These are phyloP conservation scores for Pleurotus ostreatus DNA, from an alignment of 768 basidiomycete genomes.

Conservation along the genomic window DNA sequence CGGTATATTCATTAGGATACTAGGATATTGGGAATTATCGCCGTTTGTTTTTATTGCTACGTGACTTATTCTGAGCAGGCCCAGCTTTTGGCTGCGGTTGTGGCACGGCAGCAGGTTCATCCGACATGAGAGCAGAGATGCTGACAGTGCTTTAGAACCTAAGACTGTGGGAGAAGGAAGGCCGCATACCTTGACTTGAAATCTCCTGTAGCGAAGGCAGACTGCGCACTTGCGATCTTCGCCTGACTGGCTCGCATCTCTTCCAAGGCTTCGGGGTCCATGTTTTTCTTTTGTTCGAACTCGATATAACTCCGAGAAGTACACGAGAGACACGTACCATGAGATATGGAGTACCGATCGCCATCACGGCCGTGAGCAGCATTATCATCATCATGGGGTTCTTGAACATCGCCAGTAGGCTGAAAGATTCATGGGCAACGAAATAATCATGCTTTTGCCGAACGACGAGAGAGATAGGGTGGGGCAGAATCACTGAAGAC, in stretches of 20 bases:
- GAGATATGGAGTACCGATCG: slow-evolving; percentile 71
- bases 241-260: slow-evolving; percentile 62
- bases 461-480: slow-evolving; percentile 57
- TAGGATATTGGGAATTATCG: not conserved
- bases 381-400: slow-evolving; percentile 86
- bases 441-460: slow-evolving; percentile 61
- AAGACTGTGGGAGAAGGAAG: not conserved
- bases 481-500: slow-evolving; percentile 48
- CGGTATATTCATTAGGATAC: not conserved
- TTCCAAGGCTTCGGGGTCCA: slow-evolving; percentile 67
- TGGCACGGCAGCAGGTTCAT: not conserved
- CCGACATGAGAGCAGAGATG: slow-evolving; percentile 4
- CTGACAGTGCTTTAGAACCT: not conserved
- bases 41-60: slow-evolving; percentile 6
- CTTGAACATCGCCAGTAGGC: slow-evolving; percentile 68
- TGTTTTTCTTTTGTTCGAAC: slow-evolving; percentile 53
- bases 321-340: slow-evolving; percentile 42
- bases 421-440: slow-evolving; percentile 68
- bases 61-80: slow-evolving; percentile 2
- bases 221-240: slow-evolving; percentile 51
- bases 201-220: slow-evolving; percentile 54
- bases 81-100: not conserved
- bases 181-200: slow-evolving; percentile 47
- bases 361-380: slow-evolving; percentile 60
- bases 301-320: not conserved